These are phyloP conservation scores for Stentor coeruleus DNA, from an alignment of 73 alveolate species.

Conservation along the genomic window DNA sequence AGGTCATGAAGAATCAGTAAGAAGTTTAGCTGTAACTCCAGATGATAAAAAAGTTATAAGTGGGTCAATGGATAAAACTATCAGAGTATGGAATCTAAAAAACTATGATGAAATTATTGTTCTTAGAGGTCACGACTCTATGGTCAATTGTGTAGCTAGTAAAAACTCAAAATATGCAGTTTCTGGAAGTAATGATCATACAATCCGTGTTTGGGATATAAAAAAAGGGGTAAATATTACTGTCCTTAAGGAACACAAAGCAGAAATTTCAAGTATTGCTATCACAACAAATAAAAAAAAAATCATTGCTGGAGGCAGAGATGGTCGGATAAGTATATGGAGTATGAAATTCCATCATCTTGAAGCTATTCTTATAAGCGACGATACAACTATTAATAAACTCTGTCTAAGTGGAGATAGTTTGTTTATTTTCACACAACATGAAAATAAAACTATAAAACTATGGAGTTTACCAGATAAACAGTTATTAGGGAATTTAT, in stretches of 20 bases:
- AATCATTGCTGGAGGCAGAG: constrained; percentile 2
- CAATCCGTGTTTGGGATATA: neutral
- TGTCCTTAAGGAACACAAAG: neutral
- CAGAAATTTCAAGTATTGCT: neutral
- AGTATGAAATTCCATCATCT: neutral
- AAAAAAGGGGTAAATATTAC: neutral
- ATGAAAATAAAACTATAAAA: neutral
- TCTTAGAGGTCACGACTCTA: neutral
- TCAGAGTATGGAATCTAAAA: neutral
- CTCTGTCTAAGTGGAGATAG: constrained; percentile 4
- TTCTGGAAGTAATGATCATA: constrained; percentile 7
- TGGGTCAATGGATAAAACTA: constrained; percentile 11
- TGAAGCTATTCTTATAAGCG: neutral
- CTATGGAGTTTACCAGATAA: neutral
- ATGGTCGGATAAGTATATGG: constrained; percentile 15
- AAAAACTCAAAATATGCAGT: neutral
- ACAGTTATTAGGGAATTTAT: neutral
- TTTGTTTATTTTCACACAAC: neutral
- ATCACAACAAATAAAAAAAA: neutral
- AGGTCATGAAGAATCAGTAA: constrained; percentile 11
- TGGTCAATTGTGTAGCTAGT: neutral
- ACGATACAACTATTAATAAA: neutral
- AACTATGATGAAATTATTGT: neutral
- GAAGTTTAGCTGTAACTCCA: neutral
- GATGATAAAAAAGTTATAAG: neutral